Evolutionary conservation across 2,329 filamentous ascomycete genomes (phyloP), one percentile per base, ranked within the genome.

Genomic region (Sclerotinia spermophila): DNA sequence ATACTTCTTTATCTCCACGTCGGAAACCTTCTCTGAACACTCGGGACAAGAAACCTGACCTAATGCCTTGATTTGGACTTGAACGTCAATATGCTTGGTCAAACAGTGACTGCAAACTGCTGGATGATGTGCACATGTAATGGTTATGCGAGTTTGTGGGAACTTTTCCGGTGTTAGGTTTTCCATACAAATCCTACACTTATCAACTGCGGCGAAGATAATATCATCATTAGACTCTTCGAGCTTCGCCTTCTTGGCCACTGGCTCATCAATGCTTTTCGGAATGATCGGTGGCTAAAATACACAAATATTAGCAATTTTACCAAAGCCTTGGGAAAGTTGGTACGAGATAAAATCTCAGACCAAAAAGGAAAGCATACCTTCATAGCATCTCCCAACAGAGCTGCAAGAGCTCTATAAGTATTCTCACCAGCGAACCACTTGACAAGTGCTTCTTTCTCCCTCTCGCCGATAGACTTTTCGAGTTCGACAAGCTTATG

Each of bases 81-180:
- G 42, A 7, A 15, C 5, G 15, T 68, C 33, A 5, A 68, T 38
- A 27, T 68, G n/a, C 5, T 15, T 15, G 7, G 30, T 61, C 11
- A 68, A n/a, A 2, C 67, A 68, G 10, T 38, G 30, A 40, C 5
- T 40, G 33, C 67, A 61, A 10, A 60, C 27, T 17, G 27, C 27
- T 48, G 56, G 67, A 44, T 61, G 24, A 30, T 68, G 67, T 60
- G 40, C 56, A 48, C 55, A 68, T 27, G 21, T 60, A 21, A 30
- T 45, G 1, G 56, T 30, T 38, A 68, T 68, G 8, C 67, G 67
- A 42, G 33, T 40, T 24, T 68, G 53, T 27, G 55, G 66, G 17
- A 68, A 60, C 1, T 38, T 48, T 13, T 58, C 51, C 1, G 55
- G 38, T 38, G 42, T 33, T 45, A 60, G 40, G 1, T 3, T 61